These are phyloP conservation scores for Eremochloa ophiuroides DNA, from an alignment of 176 grass and related monocot species.

Conservation along the genomic window DNA sequence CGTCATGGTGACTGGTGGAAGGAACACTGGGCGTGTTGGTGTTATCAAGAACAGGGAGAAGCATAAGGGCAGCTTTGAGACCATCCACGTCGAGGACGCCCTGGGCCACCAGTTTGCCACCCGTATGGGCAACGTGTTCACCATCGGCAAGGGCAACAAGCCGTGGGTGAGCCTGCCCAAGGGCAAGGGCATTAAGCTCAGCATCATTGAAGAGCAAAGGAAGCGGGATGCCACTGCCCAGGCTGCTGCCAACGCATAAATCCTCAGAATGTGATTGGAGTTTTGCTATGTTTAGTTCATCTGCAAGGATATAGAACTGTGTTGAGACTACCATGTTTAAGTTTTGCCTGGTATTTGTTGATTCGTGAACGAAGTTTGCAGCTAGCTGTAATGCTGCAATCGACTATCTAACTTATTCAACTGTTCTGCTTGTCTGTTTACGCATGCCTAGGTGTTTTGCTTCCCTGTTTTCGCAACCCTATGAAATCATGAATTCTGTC, in stretches of 20 bases:
- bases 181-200: constrained; percentile 51
- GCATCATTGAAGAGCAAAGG: constrained; percentile 44
- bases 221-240: constrained; percentile 21
- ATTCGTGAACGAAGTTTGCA: neutral
- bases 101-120: constrained; percentile 44
- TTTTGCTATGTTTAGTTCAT: neutral
- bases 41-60: constrained; percentile 58
- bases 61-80: constrained; percentile 42
- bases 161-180: constrained; percentile 49
- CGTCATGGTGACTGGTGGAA: constrained; percentile 43
- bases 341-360: neutral
- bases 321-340: neutral
- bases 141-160: constrained; percentile 45
- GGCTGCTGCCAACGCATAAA: neutral
- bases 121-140: constrained; percentile 46
- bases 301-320: neutral
- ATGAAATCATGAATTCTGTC: too few species aligned
- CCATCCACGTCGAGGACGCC: constrained; percentile 37
- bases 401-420: too few species aligned
- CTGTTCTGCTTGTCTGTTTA: too few species aligned
- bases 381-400: neutral
- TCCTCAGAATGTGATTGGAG: neutral
- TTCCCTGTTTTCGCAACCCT: too few species aligned
- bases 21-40: constrained; percentile 49
- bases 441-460: too few species aligned